Conservation (phyloP, 495 filamentous ascomycete species). For the Eremomyces bilateralis region DNA sequence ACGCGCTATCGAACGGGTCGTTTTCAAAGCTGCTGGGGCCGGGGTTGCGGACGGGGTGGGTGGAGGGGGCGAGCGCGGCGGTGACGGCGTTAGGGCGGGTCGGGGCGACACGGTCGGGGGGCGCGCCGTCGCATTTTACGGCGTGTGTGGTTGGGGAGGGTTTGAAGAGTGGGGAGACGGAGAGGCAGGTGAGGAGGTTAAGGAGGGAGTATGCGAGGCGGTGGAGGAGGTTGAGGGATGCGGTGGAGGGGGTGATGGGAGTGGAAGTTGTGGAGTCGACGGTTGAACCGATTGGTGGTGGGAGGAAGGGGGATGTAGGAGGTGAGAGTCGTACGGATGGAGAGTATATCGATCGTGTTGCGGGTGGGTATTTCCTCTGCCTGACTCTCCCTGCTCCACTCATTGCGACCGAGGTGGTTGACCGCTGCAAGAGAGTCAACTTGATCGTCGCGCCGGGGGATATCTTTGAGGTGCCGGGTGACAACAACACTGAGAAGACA, state of each 20-base stretch:
- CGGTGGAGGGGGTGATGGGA: slow-evolving; percentile 36
- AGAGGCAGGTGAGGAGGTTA: slow-evolving; percentile 30
- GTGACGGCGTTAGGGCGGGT: neutral
- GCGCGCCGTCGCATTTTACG: slow-evolving; percentile 49
- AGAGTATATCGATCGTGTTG: too few species aligned
- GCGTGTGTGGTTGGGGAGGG: slow-evolving; percentile 43
- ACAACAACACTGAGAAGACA: slow-evolving; percentile 21
- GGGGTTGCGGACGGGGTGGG: slow-evolving; percentile 63
- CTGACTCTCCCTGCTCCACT: slow-evolving; percentile 33
- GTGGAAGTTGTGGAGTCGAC: slow-evolving; percentile 24
- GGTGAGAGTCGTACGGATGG: too few species aligned
- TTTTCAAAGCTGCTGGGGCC: slow-evolving; percentile 76
- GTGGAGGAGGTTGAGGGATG: slow-evolving; percentile 28
- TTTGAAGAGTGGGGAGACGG: slow-evolving; percentile 26
- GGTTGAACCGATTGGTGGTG: slow-evolving; percentile 18
- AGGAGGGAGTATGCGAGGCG: slow-evolving; percentile 37
- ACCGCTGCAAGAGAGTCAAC: too few species aligned
- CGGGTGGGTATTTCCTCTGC: slow-evolving; percentile 72
- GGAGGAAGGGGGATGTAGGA: too few species aligned
- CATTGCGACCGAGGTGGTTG: slow-evolving; percentile 30
- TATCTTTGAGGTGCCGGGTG: slow-evolving; percentile 43
- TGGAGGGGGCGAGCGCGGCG: slow-evolving; percentile 37
- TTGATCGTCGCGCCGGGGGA: slow-evolving; percentile 40
- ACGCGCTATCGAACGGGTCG: slow-evolving; percentile 57
- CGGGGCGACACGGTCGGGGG: slow-evolving; percentile 48